These are phyloP conservation scores for Lodderomyces margitis DNA, from an alignment of 1,139 yeast species.

Conservation along the genomic window DNA sequence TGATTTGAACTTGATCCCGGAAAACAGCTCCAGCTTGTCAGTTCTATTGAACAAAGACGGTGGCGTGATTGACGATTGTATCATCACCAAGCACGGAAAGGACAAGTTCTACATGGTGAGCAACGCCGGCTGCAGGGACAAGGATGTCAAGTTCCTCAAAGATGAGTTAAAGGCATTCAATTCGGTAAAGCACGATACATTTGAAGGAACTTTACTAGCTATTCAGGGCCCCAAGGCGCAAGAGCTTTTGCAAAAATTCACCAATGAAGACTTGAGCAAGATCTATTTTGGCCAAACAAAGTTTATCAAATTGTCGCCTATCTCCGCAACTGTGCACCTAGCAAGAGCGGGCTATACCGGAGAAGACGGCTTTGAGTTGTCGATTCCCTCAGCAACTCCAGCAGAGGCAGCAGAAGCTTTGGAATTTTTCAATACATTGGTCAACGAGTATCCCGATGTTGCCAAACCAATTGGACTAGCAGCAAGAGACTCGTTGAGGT, in stretches of 20 bases:
- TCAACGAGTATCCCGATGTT: slow-evolving; percentile 52
- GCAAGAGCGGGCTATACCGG: slow-evolving; percentile 98
- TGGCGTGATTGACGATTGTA: slow-evolving; percentile 90
- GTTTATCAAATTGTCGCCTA: slow-evolving; percentile 49
- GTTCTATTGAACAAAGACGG: slow-evolving; percentile 73
- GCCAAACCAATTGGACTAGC: slow-evolving; percentile 92
- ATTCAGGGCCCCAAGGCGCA: slow-evolving; percentile 89
- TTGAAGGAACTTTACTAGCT: slow-evolving; percentile 80
- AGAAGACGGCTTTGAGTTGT: slow-evolving; percentile 94
- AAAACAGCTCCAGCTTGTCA: slow-evolving; percentile 69
- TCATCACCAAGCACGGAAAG: slow-evolving; percentile 81
- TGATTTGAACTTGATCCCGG: slow-evolving; percentile 57
- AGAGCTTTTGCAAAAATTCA: slow-evolving; percentile 59
- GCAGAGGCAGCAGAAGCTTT: slow-evolving; percentile 45
- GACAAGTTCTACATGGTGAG: slow-evolving; percentile 87
- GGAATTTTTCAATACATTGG: slow-evolving; percentile 60
- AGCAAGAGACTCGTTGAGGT: slow-evolving; percentile 90
- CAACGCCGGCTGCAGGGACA: slow-evolving; percentile 90
- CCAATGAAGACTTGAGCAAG: slow-evolving; percentile 54
- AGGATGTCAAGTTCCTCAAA: slow-evolving; percentile 66
- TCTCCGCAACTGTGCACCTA: slow-evolving; percentile 54
- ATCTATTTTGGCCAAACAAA: slow-evolving; percentile 76
- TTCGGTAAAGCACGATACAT: slow-evolving; percentile 56
- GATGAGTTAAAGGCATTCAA: slow-evolving; percentile 45
- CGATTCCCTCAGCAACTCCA: slow-evolving; percentile 59